Conservation (phyloP, 2,329 filamentous ascomycete genomes). For the Tolypocladium ophioglossoides region DNA sequence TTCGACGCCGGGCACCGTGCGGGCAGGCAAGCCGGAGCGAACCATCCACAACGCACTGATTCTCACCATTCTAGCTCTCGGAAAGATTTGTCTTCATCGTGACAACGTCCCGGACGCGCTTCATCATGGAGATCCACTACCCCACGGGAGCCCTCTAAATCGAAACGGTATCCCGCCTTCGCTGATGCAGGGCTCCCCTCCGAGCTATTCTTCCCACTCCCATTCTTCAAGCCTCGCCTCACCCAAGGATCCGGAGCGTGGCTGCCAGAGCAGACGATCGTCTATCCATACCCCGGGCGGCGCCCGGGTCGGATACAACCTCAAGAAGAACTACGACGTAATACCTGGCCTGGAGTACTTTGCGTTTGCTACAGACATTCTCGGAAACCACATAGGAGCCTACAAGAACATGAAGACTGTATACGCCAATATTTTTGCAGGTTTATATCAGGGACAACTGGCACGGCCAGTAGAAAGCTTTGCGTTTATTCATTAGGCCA, state of each 20-base stretch:
- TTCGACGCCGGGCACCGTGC: constrained; percentile 19
- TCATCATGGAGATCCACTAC: constrained; percentile 17
- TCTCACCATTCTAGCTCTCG: constrained; percentile 72
- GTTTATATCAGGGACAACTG: constrained; percentile 81
- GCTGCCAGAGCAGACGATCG: constrained; percentile 34
- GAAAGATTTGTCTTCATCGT: constrained; percentile 61
- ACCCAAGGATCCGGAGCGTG: constrained; percentile 38
- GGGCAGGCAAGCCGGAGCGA: constrained; percentile 43
- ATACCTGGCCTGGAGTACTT: constrained; percentile 89
- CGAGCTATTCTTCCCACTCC: constrained; percentile 30
- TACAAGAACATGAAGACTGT: constrained; percentile 75
- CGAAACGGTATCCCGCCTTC: constrained; percentile 42
- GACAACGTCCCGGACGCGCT: constrained; percentile 49
- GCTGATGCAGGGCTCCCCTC: constrained; percentile 45
- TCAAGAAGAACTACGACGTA: constrained; percentile 61
- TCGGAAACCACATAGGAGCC: constrained; percentile 70
- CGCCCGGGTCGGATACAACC: constrained; percentile 15
- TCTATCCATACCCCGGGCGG: constrained; percentile 35
- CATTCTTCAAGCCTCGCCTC: constrained; percentile 41
- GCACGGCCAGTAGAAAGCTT: constrained; percentile 81
- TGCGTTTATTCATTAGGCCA: constrained; percentile 46
- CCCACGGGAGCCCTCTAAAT: constrained; percentile 25
- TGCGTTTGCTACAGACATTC: constrained; percentile 73
- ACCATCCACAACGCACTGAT: constrained; percentile 75
- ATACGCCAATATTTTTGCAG: constrained; percentile 74